Conservation (phyloP, 495 filamentous ascomycete genomes). For the Lepidopterella palustris region DNA sequence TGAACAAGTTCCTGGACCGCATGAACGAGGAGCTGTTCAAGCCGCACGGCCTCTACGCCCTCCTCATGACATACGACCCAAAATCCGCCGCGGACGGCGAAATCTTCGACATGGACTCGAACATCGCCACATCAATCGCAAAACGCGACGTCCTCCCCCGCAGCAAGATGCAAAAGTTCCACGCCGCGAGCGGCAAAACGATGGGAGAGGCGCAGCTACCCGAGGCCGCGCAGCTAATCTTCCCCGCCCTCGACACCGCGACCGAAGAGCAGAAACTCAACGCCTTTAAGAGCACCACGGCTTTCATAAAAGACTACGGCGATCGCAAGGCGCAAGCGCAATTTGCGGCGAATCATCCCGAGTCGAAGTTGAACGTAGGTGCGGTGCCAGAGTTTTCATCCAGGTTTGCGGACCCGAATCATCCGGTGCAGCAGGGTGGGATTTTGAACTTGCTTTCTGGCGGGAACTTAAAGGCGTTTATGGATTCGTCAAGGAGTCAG, state of each 20-base stretch:
- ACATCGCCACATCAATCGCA: not conserved
- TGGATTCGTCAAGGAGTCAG: not conserved
- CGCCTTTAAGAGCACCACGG: slow-evolving; percentile 32
- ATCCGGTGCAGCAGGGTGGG: slow-evolving; percentile 42
- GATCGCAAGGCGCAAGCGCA: slow-evolving; percentile 46
- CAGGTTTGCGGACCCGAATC: slow-evolving; percentile 49
- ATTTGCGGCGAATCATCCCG: slow-evolving; percentile 31
- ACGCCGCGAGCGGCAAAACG: slow-evolving; percentile 41
- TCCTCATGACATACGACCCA: slow-evolving; percentile 27
- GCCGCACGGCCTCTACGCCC: not conserved
- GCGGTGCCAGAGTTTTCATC: slow-evolving; percentile 38
- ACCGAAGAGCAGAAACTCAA: slow-evolving; percentile 34
- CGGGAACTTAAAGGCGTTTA: not conserved
- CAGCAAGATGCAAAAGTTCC: slow-evolving; percentile 28
- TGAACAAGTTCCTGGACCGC: not conserved
- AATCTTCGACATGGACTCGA: not conserved
- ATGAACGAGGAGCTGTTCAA: slow-evolving; percentile 5
- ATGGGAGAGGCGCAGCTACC: slow-evolving; percentile 45
- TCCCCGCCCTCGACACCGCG: slow-evolving; percentile 46
- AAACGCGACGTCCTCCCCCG: not conserved
- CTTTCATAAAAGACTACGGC: slow-evolving; percentile 48
- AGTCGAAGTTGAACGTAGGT: not conserved
- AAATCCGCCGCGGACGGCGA: not conserved
- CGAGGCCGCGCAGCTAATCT: slow-evolving; percentile 49
- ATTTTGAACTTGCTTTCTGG: slow-evolving; percentile 38